Conservation (phyloP, 2,329 filamentous ascomycete species). For the Amesomyces nigricolor region DNA sequence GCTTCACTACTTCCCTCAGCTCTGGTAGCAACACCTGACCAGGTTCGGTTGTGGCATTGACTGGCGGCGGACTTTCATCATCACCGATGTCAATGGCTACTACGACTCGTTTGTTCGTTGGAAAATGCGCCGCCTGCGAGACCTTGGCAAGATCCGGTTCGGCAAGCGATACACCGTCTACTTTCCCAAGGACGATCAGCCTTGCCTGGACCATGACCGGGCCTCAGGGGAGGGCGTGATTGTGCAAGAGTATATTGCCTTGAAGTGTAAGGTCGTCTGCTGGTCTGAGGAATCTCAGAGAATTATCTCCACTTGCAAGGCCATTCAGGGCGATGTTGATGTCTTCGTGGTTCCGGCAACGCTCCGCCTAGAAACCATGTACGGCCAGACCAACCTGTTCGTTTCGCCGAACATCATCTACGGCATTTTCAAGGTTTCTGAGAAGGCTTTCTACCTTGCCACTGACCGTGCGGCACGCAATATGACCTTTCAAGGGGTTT, state of each 20-base stretch:
- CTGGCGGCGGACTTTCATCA: slow-evolving; percentile 81
- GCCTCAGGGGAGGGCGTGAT: slow-evolving; percentile 69
- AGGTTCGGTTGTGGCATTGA: slow-evolving; percentile 78
- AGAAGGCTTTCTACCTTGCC: slow-evolving; percentile 66
- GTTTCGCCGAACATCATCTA: slow-evolving; percentile 82
- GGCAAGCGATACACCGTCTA: slow-evolving; percentile 80
- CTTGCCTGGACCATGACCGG: slow-evolving; percentile 77
- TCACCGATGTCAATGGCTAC: slow-evolving; percentile 88
- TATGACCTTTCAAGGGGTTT: no score
- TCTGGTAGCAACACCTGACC: slow-evolving; percentile 36
- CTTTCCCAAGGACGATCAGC: slow-evolving; percentile 74
- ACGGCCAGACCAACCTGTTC: slow-evolving; percentile 88
- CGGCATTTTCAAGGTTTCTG: slow-evolving; percentile 68
- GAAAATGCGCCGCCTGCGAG: slow-evolving; percentile 87
- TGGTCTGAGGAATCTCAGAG: slow-evolving; percentile 70
- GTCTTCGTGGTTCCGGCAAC: slow-evolving; percentile 89
- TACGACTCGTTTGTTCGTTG: slow-evolving; percentile 87
- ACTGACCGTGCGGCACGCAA: slow-evolving; percentile 75
- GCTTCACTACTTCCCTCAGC: slow-evolving; percentile 31
- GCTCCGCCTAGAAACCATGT: slow-evolving; percentile 89
- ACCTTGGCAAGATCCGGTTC: slow-evolving; percentile 79
- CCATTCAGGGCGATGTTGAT: slow-evolving; percentile 63
- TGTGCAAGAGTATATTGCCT: slow-evolving; percentile 79
- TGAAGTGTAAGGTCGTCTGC: slow-evolving; percentile 81
- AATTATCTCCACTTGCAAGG: slow-evolving; percentile 38